Base-by-base conservation (phyloP, 345 rosid genomes). In the Microthlaspi erraticum region DNA sequence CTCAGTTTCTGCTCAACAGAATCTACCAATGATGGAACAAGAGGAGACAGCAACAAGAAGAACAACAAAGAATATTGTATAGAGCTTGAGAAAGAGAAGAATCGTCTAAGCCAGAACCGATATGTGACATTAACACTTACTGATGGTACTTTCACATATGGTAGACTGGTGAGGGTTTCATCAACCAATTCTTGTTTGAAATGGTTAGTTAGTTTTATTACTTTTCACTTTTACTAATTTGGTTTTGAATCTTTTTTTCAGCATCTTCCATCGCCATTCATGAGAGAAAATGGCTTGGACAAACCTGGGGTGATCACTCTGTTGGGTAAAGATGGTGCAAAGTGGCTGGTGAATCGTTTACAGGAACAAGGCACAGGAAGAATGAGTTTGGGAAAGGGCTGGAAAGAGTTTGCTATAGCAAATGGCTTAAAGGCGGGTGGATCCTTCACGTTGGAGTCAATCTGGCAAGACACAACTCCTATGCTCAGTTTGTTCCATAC, bases 51-150 rank as follows among this genome's bases (percentile, higher is more conserved):
- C 13, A 19, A 46, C 32, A 18, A 12, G 16, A 23, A 23, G 29
- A 23, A 23, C 29, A 23, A 23, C 3, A 23, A 23, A 23, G 29
- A 23, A 23, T 23, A 23, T 23, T 23, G 29, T 23, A 23, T 23
- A 23, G 29, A 23, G 29, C 29, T 23, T 23, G 29, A 23, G 29
- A 23, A 23, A 23, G 29, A 23, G 29, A 23, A 23, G 29, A 23
- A 23, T 23, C 38, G 39, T 61, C 52, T 13, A 7, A 23, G 38
- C 32, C 13, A 14, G 8, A 58, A 37, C 41, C 13, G 64, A 1
- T 57, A 57, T 36, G 31, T 57, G 17, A 45, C 64, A 45, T n/a
- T 68, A 14, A 57, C 46, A 11, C 48, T 69, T 69, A 23, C 73
- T 10, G 0, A 58, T 10, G 9, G 37, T 57, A 58, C 8, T 57